phyloP scores from a whole-genome alignment of 2,329 filamentous ascomycete genomes.

The Colletotrichum chlorophyti region DNA sequence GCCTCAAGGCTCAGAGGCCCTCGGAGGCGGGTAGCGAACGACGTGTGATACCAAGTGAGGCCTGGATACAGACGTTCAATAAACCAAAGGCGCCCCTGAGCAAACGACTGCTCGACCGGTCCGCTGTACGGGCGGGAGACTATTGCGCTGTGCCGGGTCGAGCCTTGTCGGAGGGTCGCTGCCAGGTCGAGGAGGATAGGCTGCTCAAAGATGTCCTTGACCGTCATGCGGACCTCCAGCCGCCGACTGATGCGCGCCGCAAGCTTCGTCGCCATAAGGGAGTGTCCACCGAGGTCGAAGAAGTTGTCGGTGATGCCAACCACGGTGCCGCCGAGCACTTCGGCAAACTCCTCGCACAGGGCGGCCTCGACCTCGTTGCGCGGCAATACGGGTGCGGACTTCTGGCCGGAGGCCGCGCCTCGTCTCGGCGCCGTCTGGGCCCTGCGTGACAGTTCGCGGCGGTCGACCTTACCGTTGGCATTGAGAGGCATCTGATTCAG shows the following conservation, averaged over 20 bases:
- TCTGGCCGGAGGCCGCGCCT: not conserved
- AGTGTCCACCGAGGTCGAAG: slow-evolving; percentile 27
- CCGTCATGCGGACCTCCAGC: slow-evolving; percentile 4
- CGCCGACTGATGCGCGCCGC: slow-evolving; percentile 15
- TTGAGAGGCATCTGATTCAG: slow-evolving; percentile 29
- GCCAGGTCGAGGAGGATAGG: slow-evolving; percentile 3
- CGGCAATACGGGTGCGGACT: not conserved
- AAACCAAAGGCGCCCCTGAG: slow-evolving; percentile 33
- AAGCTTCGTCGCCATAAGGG: slow-evolving; percentile 20
- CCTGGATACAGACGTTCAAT: slow-evolving; percentile 31
- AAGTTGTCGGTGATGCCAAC: slow-evolving; percentile 16
- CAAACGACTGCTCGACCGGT: slow-evolving; percentile 32
- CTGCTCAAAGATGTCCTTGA: slow-evolving; percentile 20
- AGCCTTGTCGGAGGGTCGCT: not conserved
- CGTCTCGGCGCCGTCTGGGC: not conserved
- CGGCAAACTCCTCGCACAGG: slow-evolving; percentile 19
- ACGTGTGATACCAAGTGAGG: slow-evolving; percentile 30
- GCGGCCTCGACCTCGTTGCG: slow-evolving; percentile 8
- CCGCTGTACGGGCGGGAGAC: slow-evolving; percentile 2
- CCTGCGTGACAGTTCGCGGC: slow-evolving; percentile 10
- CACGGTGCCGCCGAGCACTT: not conserved
- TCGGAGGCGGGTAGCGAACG: slow-evolving; percentile 21
- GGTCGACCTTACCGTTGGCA: slow-evolving; percentile 30
- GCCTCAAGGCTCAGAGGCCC: slow-evolving; percentile 28
- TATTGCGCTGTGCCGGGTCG: not conserved